Evolutionary conservation across 495 filamentous ascomycete genomes (phyloP), one percentile per base, ranked within the genome.

Genomic region (Hypoxylon rickii): DNA sequence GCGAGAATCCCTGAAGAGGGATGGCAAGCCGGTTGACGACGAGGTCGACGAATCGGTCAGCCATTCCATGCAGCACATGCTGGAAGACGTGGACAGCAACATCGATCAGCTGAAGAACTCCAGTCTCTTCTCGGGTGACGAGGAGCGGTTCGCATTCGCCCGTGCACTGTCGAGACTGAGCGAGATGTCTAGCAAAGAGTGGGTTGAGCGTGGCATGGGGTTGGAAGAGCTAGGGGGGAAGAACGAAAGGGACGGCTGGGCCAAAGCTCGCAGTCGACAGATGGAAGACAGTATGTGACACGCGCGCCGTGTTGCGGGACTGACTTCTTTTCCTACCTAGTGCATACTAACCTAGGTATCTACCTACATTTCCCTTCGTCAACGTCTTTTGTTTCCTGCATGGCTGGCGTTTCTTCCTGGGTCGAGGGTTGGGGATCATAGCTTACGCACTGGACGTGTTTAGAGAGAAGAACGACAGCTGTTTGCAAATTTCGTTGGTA

Each of bases 111-210:
- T 98, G 58, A 94, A 96, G 73, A 89, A 87, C 56, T 89, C 84
- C 18, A 90, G 80, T 56, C 81, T 97, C 44, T 98, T 98, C 71
- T 89, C 86, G 7, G 95, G 94, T 12, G 94, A 97, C 44, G 94
- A 98, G 78, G 94, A 98, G 74, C 79, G 89, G 5, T 98, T 98
- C 74, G 94, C 94, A 0, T 98, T 98, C 72, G 92, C 92, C 43
- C 78, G 94, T 16, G 94, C 94, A 4, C 65, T 97, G 58, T 91
- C 87, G 24, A 76, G 94, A 47, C 75, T 98, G 61, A 85, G 74
- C 13, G 90, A 97, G 74, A 98, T 98, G 94, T 92, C 90, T 1
- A 92, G 89, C 60, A 83, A 86, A 70, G 85, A 96, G 67, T 98
- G 95, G 95, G 86, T 97, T 12, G 95, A 97, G 76, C 71, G 89